Conservation (phyloP, 352 stramenopile species). For the Pythium guiyangense region DNA sequence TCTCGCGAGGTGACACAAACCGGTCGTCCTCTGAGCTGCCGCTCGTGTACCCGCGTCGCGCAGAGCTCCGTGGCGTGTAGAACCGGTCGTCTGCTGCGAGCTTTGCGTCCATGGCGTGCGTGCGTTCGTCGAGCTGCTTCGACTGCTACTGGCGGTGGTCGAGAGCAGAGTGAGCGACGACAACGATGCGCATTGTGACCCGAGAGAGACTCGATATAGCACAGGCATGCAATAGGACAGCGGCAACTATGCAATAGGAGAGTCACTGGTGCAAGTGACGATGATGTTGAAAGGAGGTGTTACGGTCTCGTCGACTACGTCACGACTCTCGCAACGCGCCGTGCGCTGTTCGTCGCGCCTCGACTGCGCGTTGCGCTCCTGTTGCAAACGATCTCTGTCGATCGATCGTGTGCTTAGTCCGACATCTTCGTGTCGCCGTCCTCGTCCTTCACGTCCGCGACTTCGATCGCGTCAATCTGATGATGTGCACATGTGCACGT, state of each 20-base stretch:
- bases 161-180: no score
- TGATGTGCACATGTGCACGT: not conserved
- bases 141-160: not conserved
- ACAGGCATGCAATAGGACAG: no score
- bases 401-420: constrained; percentile 38
- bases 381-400: not conserved
- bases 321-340: no score
- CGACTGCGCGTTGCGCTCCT: not conserved
- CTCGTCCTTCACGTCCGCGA: constrained; percentile 81
- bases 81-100: constrained; percentile 44
- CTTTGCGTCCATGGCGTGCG: constrained; percentile 38
- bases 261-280: no score
- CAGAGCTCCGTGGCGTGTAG: constrained; percentile 58
- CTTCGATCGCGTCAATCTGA: constrained; percentile 84
- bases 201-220: no score
- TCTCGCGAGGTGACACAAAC: constrained; percentile 50
- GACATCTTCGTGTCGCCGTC: constrained; percentile 80
- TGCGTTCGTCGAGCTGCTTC: not conserved
- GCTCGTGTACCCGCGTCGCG: constrained; percentile 49
- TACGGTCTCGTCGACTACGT: no score
- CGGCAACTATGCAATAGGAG: no score
- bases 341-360: no score
- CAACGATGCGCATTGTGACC: no score
- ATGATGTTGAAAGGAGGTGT: no score
- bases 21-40: constrained; percentile 52